These are phyloP conservation scores for Vaccinium macrocarpon DNA, from an alignment of 148 eudicot species.

Conservation along the genomic window DNA sequence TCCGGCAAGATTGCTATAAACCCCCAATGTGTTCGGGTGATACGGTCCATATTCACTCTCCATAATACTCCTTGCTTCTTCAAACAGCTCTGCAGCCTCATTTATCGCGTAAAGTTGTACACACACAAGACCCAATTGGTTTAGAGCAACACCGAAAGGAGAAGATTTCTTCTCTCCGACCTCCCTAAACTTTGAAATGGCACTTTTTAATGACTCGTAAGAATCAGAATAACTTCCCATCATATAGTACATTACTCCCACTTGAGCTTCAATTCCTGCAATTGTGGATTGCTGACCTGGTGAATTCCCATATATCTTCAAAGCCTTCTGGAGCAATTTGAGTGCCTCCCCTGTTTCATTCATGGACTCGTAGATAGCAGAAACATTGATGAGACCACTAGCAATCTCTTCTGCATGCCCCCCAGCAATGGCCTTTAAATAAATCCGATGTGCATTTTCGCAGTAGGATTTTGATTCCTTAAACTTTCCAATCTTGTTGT, in stretches of 20 bases:
- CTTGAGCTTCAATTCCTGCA: slow-evolving; percentile 86
- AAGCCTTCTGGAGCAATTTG: slow-evolving; percentile 52
- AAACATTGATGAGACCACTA: slow-evolving; percentile 58
- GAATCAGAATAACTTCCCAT: slow-evolving; percentile 53
- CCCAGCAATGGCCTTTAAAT: slow-evolving; percentile 38
- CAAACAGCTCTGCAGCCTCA: slow-evolving; percentile 75
- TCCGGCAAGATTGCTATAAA: slow-evolving; percentile 90
- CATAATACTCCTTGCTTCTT: slow-evolving; percentile 59
- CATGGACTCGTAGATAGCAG: slow-evolving; percentile 76
- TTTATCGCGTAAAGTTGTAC: slow-evolving; percentile 55
- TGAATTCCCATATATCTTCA: slow-evolving; percentile 36
- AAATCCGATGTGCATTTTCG: slow-evolving; percentile 62
- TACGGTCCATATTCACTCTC: slow-evolving; percentile 65
- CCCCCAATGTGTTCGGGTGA: slow-evolving; percentile 72
- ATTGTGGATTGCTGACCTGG: slow-evolving; percentile 51
- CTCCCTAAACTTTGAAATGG: slow-evolving; percentile 49
- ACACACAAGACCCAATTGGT: slow-evolving; percentile 74
- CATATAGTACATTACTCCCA: slow-evolving; percentile 71
- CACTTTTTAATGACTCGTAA: slow-evolving; percentile 43
- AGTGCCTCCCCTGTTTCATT: slow-evolving; percentile 56
- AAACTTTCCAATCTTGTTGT: slow-evolving; percentile 71
- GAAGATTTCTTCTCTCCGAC: slow-evolving; percentile 60
- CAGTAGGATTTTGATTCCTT: slow-evolving; percentile 62
- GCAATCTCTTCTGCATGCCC: slow-evolving; percentile 53
- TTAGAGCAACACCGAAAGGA: slow-evolving; percentile 61